phyloP scores from a whole-genome alignment of 768 basidiomycete species.

The Trametes cingulata region DNA sequence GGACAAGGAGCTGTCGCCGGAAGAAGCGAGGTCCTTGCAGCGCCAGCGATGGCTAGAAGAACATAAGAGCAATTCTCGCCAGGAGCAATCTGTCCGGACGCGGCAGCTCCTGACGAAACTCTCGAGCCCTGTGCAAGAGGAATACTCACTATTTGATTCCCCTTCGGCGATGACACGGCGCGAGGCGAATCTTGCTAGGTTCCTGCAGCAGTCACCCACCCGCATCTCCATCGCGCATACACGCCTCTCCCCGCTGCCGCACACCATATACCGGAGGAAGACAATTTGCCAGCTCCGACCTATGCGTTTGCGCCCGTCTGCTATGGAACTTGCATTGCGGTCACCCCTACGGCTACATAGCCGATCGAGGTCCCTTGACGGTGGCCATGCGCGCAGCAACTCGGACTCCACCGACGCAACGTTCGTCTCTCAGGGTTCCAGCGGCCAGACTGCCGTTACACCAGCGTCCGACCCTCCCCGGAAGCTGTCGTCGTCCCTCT shows the following conservation, averaged over 20 bases:
- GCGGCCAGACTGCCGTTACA: constrained; percentile 4
- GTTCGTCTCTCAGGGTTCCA: constrained; percentile 10
- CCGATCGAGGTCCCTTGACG: constrained; percentile 15
- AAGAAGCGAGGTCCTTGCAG: constrained; percentile 40
- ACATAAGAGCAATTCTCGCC: constrained; percentile 39
- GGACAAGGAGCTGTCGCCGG: constrained; percentile 37
- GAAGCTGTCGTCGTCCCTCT: neutral
- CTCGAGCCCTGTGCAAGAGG: constrained; percentile 2
- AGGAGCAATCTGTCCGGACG: constrained; percentile 30
- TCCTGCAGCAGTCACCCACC: constrained; percentile 20
- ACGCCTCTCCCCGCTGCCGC: neutral
- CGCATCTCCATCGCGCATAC: constrained; percentile 4
- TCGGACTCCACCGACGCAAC: constrained; percentile 15
- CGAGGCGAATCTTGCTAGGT: constrained; percentile 14
- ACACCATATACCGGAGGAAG: constrained; percentile 8
- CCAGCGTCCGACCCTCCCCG: neutral
- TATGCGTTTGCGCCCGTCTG: constrained; percentile 15
- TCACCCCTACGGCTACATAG: neutral
- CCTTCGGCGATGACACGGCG: constrained; percentile 1
- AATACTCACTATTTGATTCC: neutral
- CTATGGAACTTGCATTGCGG: constrained; percentile 12
- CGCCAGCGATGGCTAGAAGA: constrained; percentile 55
- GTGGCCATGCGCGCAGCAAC: constrained; percentile 12
- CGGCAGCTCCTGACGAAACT: constrained; percentile 5
- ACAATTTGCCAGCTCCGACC: constrained; percentile 19